These are phyloP conservation scores for Sporisorium scitamineum DNA, from an alignment of 1,284 basidiomycete species.

Conservation along the genomic window DNA sequence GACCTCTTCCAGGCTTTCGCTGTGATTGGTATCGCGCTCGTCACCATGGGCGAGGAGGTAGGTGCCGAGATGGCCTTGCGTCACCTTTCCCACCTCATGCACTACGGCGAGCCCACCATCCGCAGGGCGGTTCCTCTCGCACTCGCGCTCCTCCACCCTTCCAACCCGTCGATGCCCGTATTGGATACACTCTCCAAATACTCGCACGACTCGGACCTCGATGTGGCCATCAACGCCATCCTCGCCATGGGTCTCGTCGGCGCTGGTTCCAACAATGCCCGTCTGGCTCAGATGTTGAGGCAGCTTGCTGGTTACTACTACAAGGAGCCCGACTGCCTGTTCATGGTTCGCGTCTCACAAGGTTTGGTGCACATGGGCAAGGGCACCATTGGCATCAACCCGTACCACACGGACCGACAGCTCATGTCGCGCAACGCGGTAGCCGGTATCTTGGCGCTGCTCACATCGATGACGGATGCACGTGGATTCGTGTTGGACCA, in stretches of 20 bases:
- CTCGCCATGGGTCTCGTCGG: constrained; percentile 99
- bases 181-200: constrained; percentile 99
- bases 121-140: constrained; percentile 95
- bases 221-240: constrained; percentile 95
- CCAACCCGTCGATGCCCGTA: constrained; percentile 94
- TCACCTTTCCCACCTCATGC: constrained; percentile 76
- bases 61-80: constrained; percentile 84
- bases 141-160: constrained; percentile 91
- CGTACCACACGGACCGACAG: constrained; percentile 92
- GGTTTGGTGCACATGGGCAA: constrained; percentile 99
- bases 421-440: constrained; percentile 90
- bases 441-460: constrained; percentile 87
- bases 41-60: constrained; percentile 98
- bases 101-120: constrained; percentile 94
- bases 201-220: constrained; percentile 97
- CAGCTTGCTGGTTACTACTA: constrained; percentile 96
- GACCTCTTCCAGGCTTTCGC: constrained; percentile 94
- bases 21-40: constrained; percentile 90
- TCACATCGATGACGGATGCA: constrained; percentile 92
- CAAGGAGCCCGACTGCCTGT: constrained; percentile 96
- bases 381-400: constrained; percentile 96
- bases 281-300: constrained; percentile 95
- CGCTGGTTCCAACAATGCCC: constrained; percentile 97
- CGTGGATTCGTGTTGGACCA: constrained; percentile 94
- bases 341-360: constrained; percentile 95